phyloP scores from a whole-genome alignment of 345 rosid species.

The Iberis pinnata region DNA sequence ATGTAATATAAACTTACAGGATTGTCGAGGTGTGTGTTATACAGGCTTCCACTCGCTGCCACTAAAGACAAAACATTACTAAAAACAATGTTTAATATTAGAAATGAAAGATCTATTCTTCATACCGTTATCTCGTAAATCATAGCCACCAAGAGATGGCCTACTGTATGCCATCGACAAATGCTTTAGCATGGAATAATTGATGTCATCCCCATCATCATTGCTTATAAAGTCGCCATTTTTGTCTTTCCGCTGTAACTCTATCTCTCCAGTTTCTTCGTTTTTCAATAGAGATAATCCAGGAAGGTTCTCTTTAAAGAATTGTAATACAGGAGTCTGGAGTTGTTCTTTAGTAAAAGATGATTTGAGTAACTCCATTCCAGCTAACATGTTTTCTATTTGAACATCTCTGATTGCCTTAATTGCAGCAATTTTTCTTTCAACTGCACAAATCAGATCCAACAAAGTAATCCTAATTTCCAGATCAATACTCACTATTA shows the following conservation, averaged over 20 bases:
- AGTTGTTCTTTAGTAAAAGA: conserved; percentile 48
- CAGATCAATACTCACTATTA: too few relatives aligned
- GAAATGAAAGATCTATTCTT: background rate
- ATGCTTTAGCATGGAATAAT: conserved; percentile 44
- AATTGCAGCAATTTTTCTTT: conserved; percentile 58
- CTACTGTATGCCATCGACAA: conserved; percentile 44
- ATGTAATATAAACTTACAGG: conserved; percentile 47
- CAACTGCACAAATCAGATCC: conserved; percentile 37
- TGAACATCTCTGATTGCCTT: conserved; percentile 72
- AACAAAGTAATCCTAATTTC: background rate
- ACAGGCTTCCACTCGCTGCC: conserved; percentile 49
- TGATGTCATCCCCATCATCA: conserved; percentile 33
- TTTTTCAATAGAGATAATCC: conserved; percentile 39
- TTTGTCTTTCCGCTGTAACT: too few relatives aligned
- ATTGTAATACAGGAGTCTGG: conserved; percentile 41
- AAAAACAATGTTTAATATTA: conserved; percentile 1
- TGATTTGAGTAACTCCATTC: conserved; percentile 55
- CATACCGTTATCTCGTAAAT: conserved; percentile 46
- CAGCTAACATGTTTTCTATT: conserved; percentile 50
- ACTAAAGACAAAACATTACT: conserved; percentile 19
- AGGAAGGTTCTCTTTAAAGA: conserved; percentile 60
- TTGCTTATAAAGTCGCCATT: too few relatives aligned
- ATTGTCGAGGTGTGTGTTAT: conserved; percentile 38
- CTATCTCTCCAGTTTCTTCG: conserved; percentile 45
- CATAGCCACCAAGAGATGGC: conserved; percentile 46